These are phyloP conservation scores for Trichoderma asperelloides DNA, from an alignment of 495 filamentous ascomycete genomes.

Conservation along the genomic window DNA sequence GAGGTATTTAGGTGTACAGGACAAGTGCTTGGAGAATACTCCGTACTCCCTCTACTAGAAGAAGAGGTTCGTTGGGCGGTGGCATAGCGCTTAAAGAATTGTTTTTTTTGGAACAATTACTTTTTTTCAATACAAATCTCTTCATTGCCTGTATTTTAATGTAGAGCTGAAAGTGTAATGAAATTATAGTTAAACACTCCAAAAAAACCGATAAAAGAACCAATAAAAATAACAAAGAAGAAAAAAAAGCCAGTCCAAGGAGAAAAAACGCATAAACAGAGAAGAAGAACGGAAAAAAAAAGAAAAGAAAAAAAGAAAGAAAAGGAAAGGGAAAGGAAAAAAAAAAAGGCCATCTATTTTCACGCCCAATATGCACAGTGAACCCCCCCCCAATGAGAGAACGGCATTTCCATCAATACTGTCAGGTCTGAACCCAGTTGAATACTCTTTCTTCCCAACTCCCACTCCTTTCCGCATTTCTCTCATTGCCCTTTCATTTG, in stretches of 20 bases:
- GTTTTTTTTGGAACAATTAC: background rate
- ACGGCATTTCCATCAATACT: background rate
- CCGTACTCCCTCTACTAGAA: too few relatives aligned
- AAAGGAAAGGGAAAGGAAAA: background rate
- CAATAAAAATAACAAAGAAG: background rate
- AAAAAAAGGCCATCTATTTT: background rate
- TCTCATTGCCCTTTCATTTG: background rate
- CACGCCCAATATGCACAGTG: conserved; percentile 1
- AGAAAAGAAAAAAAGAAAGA: background rate
- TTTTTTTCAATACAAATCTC: background rate
- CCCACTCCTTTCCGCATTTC: background rate
- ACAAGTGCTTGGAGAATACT: too few relatives aligned
- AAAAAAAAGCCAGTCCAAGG: background rate
- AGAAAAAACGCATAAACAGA: background rate
- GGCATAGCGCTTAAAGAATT: background rate
- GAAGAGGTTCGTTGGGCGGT: background rate
- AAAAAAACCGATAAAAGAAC: background rate
- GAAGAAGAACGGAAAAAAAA: background rate
- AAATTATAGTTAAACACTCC: background rate
- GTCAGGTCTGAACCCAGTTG: background rate
- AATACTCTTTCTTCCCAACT: background rate
- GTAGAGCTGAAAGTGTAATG: background rate
- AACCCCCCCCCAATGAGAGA: background rate
- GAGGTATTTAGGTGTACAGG: background rate
- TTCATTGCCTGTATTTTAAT: background rate